These are phyloP conservation scores for Peronosclerospora sorghi DNA, from an alignment of 352 stramenopile genomes.

Conservation along the genomic window DNA sequence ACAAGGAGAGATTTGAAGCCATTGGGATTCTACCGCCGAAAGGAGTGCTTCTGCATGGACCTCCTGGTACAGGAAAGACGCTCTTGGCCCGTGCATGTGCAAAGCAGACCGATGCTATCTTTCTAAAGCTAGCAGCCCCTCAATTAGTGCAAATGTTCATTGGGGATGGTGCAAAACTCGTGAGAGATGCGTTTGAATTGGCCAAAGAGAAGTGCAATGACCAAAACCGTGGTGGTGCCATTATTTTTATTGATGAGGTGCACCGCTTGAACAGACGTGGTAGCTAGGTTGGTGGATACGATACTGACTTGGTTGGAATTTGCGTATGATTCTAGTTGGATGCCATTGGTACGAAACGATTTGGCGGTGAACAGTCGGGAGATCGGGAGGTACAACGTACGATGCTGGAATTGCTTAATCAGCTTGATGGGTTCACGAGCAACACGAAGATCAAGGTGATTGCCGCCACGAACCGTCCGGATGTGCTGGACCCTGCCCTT, in stretches of 20 bases:
- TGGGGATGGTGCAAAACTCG: constrained; percentile 95
- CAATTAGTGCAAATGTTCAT: constrained; percentile 99
- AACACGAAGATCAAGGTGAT: constrained; percentile 99
- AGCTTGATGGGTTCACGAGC: constrained; percentile 96
- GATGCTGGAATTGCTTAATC: constrained; percentile 97
- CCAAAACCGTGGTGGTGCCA: constrained; percentile 84
- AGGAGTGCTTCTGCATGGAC: constrained; percentile 93
- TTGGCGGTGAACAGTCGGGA: constrained; percentile 94
- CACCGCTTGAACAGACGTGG: not conserved
- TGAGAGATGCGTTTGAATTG: constrained; percentile 96
- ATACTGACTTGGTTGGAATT: not conserved
- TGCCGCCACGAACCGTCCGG: constrained; percentile 93
- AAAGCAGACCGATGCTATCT: constrained; percentile 97
- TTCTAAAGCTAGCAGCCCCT: constrained; percentile 97
- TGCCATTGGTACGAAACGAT: constrained; percentile 97
- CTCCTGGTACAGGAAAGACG: constrained; percentile 97
- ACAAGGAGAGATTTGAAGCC: constrained; percentile 95
- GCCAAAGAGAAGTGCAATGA: constrained; percentile 91
- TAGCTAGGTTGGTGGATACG: too few species aligned
- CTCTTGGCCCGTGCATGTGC: constrained; percentile 95
- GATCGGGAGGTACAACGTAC: constrained; percentile 97
- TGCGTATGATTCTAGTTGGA: constrained; percentile 86
- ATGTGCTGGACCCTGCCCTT: constrained; percentile 94
- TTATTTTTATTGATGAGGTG: constrained; percentile 99
- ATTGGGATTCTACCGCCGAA: constrained; percentile 96